Base-by-base conservation (phyloP, 352 stramenopile species). In the Phytophthora nicotianae region DNA sequence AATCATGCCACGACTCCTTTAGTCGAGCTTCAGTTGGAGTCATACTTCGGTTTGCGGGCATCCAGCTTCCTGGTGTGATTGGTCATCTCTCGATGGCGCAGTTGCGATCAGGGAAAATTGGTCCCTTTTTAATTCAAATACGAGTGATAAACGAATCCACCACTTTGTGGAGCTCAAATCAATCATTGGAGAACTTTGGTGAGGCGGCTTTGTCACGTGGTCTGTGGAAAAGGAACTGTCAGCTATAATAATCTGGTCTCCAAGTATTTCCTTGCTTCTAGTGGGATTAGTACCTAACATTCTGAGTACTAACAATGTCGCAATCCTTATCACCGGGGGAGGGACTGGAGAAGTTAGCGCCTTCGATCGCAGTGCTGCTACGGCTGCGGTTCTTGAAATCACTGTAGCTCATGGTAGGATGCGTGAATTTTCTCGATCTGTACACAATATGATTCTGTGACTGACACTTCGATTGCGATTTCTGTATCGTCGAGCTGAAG, bases 311-410 rank as follows among this genome's bases (percentile, higher is more conserved):
- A 20, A 14, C 9, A 57, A 10, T 27, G 14, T 69, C 8, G 20
- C 23, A 0, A 57, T 89, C 0, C 32, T 86, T 1, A 73, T 89
- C 20, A 61, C 70, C 0, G 79, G 79, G 32, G 79, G 70, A 24
- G 79, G 76, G 0, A 49, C 85, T 5, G 79, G 79, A 27, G 79
- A 85, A 66, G 50, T 89, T 17, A 68, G 58, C 21, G 62, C 79
- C 3, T 85, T 82, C 35, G 75, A 89, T 49, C 50, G 45, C 10
- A 50, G 62, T 19, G 4, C 52, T 20, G 21, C 47, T 9, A 41
- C 8, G 5, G 68, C 74, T 24, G 62, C 79, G 4, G 45, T 70
- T 19, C 58, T 88, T 14, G 72, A 77, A 51, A n/a, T 88, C 5
- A 56, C 54, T 6, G 62, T 80, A 20, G 23, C 48, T n/a, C 68